These are phyloP conservation scores for Adansonia digitata DNA, from an alignment of 345 rosid species.

Conservation along the genomic window DNA sequence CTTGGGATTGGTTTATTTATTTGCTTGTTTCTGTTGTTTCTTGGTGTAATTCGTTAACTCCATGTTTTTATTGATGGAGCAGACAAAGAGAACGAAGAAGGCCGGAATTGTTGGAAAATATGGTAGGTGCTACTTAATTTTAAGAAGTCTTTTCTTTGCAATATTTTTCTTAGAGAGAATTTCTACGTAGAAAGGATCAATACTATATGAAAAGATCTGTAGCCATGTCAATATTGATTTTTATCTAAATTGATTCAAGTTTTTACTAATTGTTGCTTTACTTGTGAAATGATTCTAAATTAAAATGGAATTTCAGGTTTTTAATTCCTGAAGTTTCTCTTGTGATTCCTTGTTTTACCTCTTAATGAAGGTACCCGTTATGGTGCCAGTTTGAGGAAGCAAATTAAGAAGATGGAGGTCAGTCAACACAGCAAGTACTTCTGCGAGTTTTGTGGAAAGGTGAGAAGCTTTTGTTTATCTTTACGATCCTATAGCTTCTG, in stretches of 20 bases:
- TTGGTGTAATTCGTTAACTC: background rate
- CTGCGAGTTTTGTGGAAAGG: slow-evolving; percentile 88
- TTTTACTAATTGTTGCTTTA: background rate
- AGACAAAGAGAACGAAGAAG: slow-evolving; percentile 70
- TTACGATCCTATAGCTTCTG: background rate
- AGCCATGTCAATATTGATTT: background rate
- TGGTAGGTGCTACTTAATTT: slow-evolving; percentile 24
- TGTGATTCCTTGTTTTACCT: background rate
- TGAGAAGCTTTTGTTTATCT: slow-evolving; percentile 11
- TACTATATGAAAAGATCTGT: background rate
- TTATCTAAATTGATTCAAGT: background rate
- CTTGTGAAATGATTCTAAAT: background rate
- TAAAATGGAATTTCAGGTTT: background rate
- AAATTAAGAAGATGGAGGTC: slow-evolving; percentile 87
- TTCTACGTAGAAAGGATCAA: background rate
- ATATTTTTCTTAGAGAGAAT: background rate
- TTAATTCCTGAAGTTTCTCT: background rate
- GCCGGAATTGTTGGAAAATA: slow-evolving; percentile 64
- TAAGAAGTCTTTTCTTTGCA: background rate
- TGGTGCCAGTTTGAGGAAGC: slow-evolving; percentile 88
- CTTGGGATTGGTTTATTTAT: background rate
- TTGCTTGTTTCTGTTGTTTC: background rate
- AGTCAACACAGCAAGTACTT: slow-evolving; percentile 81
- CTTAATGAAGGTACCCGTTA: slow-evolving; percentile 57
- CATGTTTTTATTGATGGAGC: slow-evolving; percentile 8